Percentiles rank a stretch among this genome's conserved stretches.
These are phyloP conservation scores for Podila minutissima DNA, from an alignment of 192 early-diverging fungal genomes.

Conservation along the genomic window DNA sequence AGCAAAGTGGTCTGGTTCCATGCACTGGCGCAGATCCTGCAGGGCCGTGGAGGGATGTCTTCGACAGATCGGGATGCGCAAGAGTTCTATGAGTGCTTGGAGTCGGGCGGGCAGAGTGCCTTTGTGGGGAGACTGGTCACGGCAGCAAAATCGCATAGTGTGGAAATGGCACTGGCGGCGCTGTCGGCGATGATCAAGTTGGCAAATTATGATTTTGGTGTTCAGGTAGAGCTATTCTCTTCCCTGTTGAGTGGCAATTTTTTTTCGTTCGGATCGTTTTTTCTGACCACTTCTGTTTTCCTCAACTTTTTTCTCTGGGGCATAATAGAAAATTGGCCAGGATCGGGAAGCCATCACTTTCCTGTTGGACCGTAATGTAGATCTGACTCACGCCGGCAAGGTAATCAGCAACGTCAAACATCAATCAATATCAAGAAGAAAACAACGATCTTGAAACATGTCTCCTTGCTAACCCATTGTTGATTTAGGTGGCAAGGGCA, in stretches of 20 bases:
- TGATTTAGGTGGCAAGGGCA: conserved; percentile 23
- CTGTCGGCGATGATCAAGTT: conserved; percentile 29
- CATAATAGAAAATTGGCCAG: conserved; percentile 19
- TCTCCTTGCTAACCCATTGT: not conserved
- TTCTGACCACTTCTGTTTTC: not conserved
- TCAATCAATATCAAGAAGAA: not conserved
- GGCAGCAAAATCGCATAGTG: conserved; percentile 33
- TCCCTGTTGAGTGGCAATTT: not conserved
- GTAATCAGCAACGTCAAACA: not conserved
- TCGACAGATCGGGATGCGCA: conserved; percentile 1
- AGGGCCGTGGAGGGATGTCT: conserved; percentile 18
- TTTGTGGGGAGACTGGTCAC: conserved; percentile 15
- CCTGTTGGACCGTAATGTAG: conserved; percentile 26
- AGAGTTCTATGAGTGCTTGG: conserved; percentile 16
- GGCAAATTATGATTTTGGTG: conserved; percentile 19
- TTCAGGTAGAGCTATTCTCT: conserved; percentile 13
- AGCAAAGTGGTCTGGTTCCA: conserved; percentile 37
- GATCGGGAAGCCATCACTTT: conserved; percentile 24
- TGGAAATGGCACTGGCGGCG: conserved; percentile 29
- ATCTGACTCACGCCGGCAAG: conserved; percentile 34
- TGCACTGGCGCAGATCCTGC: conserved; percentile 41
- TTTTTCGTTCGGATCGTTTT: not conserved
- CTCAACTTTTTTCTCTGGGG: not conserved
- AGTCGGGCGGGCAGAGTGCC: conserved; percentile 23
- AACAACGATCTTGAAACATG: not conserved